phyloP scores from a whole-genome alignment of 805 yeast genomes.

The Candida yuanshanica region DNA sequence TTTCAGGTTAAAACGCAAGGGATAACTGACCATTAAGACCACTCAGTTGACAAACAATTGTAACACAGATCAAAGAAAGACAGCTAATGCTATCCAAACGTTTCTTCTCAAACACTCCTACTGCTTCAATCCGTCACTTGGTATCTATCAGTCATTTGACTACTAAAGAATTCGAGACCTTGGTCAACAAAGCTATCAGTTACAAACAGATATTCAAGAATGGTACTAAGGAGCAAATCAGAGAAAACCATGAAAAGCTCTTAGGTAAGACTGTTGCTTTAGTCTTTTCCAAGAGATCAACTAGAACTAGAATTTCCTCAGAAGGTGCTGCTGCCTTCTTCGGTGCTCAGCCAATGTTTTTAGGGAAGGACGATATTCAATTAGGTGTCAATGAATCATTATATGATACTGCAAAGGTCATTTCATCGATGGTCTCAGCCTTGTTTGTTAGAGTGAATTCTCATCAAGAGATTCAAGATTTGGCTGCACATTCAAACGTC shows the following conservation, averaged over 20 bases:
- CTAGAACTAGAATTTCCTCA: slow-evolving; percentile 88
- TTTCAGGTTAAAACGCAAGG: too few relatives aligned
- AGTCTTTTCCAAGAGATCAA: slow-evolving; percentile 85
- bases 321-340: slow-evolving; percentile 93
- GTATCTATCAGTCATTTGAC: slow-evolving; percentile 76
- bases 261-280: slow-evolving; percentile 80
- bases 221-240: slow-evolving; percentile 35
- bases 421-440: slow-evolving; percentile 95
- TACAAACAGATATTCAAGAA: slow-evolving; percentile 60
- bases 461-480: slow-evolving; percentile 74
- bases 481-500: slow-evolving; percentile 73
- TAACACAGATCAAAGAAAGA: too few relatives aligned
- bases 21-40: too few relatives aligned
- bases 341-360: slow-evolving; percentile 94
- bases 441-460: slow-evolving; percentile 92
- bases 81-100: slow-evolving; percentile 13
- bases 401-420: slow-evolving; percentile 82
- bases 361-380: slow-evolving; percentile 95
- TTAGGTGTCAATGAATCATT: slow-evolving; percentile 91
- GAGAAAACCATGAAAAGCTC: slow-evolving; percentile 42
- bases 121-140: slow-evolving; percentile 50
- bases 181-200: slow-evolving; percentile 67
- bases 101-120: slow-evolving; percentile 12
- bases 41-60: too few relatives aligned
- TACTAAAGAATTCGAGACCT: slow-evolving; percentile 59